Evolutionary conservation across 1,284 basidiomycete genomes (phyloP).

Genomic region (Trametes hirsuta): DNA sequence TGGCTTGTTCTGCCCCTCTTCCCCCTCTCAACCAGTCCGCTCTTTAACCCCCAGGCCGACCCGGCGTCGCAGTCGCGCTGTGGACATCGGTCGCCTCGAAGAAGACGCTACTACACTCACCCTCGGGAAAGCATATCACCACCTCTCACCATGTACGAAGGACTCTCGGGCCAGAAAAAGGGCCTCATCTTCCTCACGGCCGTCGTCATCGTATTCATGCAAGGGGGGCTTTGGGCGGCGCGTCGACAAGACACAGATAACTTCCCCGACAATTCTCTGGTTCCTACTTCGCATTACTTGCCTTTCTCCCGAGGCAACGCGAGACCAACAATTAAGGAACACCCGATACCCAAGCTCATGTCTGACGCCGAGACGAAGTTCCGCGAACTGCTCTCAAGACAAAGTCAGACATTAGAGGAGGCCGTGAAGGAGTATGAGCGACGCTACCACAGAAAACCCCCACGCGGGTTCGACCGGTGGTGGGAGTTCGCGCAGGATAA

Average conservation of each 20-base stretch:
- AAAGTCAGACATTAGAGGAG: conserved; percentile 75
- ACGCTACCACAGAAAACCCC: conserved; percentile 80
- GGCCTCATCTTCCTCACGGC: conserved; percentile 49
- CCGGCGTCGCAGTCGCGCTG: conserved; percentile 2
- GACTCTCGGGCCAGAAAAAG: conserved; percentile 34
- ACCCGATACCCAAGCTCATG: conserved; percentile 87
- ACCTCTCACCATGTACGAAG: conserved; percentile 30
- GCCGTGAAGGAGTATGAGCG: conserved; percentile 81
- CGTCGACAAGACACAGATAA: conserved; percentile 31
- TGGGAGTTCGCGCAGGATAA: conserved; percentile 79
- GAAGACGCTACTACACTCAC: neutral
- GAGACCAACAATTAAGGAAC: conserved; percentile 42
- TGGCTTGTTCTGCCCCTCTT: neutral
- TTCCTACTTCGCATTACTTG: conserved; percentile 26
- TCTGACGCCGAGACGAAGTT: conserved; percentile 73
- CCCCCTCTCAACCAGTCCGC: conserved; percentile 18
- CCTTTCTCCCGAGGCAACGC: conserved; percentile 27
- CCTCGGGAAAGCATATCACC: neutral
- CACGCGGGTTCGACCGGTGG: conserved; percentile 90
- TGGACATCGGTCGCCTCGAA: neutral
- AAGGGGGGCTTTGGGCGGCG: conserved; percentile 55
- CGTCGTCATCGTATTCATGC: conserved; percentile 57
- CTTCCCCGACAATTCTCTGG: conserved; percentile 32
- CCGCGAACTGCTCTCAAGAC: conserved; percentile 64
- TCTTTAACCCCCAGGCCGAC: conserved; percentile 15